These are phyloP conservation scores for Chlamydomonas eustigma DNA, from an alignment of 139 green algal genomes.

Conservation along the genomic window DNA sequence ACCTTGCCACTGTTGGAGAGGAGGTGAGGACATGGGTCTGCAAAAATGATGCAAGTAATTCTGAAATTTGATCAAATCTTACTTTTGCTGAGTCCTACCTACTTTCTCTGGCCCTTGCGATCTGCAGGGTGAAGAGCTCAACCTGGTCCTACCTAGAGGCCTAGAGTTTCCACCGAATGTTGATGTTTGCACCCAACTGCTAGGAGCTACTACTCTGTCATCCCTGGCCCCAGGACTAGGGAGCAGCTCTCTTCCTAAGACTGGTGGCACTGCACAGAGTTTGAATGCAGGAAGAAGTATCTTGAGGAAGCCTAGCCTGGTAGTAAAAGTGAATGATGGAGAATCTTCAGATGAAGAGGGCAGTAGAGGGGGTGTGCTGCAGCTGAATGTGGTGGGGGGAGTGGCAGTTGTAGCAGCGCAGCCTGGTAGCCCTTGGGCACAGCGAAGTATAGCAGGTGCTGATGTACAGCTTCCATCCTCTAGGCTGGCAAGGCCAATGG, in stretches of 20 bases:
- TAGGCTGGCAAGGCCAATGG: neutral
- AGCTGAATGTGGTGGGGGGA: neutral
- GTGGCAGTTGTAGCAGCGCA: neutral
- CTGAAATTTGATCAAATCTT: neutral
- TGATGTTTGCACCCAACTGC: conserved; percentile 17
- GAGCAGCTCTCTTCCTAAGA: too few species aligned
- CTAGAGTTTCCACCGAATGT: conserved; percentile 28
- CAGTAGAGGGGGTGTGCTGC: neutral
- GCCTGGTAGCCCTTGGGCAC: neutral
- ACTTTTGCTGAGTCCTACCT: neutral
- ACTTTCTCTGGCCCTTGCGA: neutral
- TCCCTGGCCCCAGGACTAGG: neutral
- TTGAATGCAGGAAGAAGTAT: neutral
- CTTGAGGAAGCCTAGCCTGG: neutral
- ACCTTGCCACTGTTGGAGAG: neutral
- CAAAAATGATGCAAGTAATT: neutral
- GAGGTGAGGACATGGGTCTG: neutral
- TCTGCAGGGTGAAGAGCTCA: too few species aligned
- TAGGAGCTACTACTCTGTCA: conserved; percentile 14
- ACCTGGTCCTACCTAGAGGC: conserved; percentile 2
- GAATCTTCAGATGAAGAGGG: neutral
- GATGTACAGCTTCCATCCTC: neutral
- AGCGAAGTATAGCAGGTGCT: neutral
- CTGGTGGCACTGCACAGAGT: too few species aligned
- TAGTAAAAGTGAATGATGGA: neutral